phyloP scores from a whole-genome alignment of 257 asterid genomes.

The Fraxinus excelsior region DNA sequence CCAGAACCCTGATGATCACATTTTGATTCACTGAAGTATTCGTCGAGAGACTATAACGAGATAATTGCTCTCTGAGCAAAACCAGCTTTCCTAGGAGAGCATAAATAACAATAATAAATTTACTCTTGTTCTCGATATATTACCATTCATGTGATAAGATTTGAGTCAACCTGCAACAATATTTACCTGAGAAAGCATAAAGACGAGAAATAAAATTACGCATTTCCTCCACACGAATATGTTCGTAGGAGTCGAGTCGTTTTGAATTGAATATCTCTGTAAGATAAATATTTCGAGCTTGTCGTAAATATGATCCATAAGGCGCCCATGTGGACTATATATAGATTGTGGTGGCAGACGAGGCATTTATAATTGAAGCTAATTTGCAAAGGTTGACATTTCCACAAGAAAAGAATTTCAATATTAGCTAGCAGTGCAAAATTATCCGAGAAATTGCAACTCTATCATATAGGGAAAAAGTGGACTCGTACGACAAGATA shows the following conservation, averaged over 20 bases:
- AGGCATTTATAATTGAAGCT: too few species aligned
- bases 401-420: too few species aligned
- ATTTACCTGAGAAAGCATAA: not conserved
- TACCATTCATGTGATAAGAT: not conserved
- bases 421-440: too few species aligned
- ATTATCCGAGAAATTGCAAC: too few species aligned
- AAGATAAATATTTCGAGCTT: slow-evolving; percentile 35
- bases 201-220: slow-evolving; percentile 23
- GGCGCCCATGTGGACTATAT: slow-evolving; percentile 33
- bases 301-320: slow-evolving; percentile 41
- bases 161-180: not conserved
- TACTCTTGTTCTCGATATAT: not conserved
- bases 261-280: slow-evolving; percentile 29
- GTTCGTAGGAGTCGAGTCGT: slow-evolving; percentile 32
- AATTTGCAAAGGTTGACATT: too few species aligned
- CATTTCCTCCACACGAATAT: slow-evolving; percentile 39
- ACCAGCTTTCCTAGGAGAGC: slow-evolving; percentile 28
- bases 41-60: slow-evolving; percentile 21
- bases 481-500: too few species aligned
- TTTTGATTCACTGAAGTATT: slow-evolving; percentile 23
- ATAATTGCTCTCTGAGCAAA: slow-evolving; percentile 30
- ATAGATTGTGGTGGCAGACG: too few species aligned
- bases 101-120: not conserved
- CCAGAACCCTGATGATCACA: not conserved
- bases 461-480: too few species aligned